Evolutionary conservation across 345 rosid genomes (phyloP).

Genomic region (Syzygium jambos): DNA sequence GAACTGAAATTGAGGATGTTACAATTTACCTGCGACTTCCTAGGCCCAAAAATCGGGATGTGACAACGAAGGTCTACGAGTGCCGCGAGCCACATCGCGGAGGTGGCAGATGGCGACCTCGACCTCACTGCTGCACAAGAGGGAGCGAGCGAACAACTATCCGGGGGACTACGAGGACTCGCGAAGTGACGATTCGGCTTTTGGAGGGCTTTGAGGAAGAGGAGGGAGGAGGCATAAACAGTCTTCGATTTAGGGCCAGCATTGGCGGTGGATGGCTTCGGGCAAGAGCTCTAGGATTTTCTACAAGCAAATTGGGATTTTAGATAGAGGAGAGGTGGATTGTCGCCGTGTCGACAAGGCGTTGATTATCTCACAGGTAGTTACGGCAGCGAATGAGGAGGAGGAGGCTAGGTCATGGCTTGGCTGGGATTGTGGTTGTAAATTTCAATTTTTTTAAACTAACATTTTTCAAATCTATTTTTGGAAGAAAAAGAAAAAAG

Average conservation of each 20-base stretch:
- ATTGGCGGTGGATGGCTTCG: constrained; percentile 13
- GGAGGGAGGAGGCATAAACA: neutral
- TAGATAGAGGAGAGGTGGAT: constrained; percentile 44
- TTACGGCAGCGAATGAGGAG: constrained; percentile 13
- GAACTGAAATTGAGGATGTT: no score
- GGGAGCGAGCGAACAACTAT: constrained; percentile 61
- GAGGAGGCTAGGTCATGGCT: neutral
- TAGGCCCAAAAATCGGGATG: no score
- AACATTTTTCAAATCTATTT: no score
- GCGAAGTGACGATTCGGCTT: constrained; percentile 12
- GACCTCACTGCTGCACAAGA: constrained; percentile 74
- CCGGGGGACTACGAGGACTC: constrained; percentile 25
- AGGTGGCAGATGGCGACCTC: constrained; percentile 68
- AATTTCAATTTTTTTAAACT: no score
- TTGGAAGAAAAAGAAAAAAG: no score
- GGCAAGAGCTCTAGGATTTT: constrained; percentile 70
- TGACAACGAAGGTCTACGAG: constrained; percentile 50
- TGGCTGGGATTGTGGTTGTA: constrained; percentile 24
- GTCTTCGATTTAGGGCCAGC: neutral
- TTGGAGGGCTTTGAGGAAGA: neutral
- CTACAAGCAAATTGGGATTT: constrained; percentile 87
- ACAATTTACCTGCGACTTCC: no score
- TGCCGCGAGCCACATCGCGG: constrained; percentile 51
- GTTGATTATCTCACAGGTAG: no score
- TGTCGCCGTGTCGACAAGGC: constrained; percentile 7